Evolutionary conservation across 768 basidiomycete genomes (phyloP), one percentile per base, ranked within the genome.

Genomic region (Lactifluus piperatus): DNA sequence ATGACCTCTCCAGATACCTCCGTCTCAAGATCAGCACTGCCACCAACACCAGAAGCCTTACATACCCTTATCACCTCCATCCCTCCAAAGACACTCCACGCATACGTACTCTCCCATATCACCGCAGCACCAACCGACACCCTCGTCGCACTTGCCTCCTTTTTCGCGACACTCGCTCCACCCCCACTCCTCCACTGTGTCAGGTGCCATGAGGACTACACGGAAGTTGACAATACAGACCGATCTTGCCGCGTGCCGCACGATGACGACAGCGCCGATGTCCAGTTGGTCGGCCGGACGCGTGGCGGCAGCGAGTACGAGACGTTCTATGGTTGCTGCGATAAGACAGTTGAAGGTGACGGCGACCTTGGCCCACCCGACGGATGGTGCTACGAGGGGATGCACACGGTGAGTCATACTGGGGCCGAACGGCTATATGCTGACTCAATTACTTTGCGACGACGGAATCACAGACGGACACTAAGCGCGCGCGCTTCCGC

Each of bases 371-470:
- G 88, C 0, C 88, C 89, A 1, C 89, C 88, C 1, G 86, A 89
- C 67, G 89, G 88, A 1, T 91, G 87, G 87, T 91, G 88, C 66
- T 91, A 89, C 65, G 88, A 91, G 69, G 88, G 88, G 4, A 80
- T 78, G 69, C 88, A 91, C 69, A 90, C 88, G 8, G 84, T 84
- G 51, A 60, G 82, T 78, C 44, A 16, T 10, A 20, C 43, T 13
- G 5, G 41, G 18, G 22, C 13, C 3, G 22, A 44, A 22, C 10
- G n/a, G 41, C 41, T 8, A 16, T 13, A 26, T 48, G 46, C 27
- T 56, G 3, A 13, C 46, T 32, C 27, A 13, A 24, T 6, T 30
- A 36, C 32, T 27, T 1, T 34, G 26, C 37, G 13, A 44, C 51
- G 37, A 54, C 53, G 24, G 46, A n/a, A 44, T 14, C 50, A 37